phyloP scores from a whole-genome alignment of 225 moss, liverwort and hornwort species.

The Straminergon stramineum region DNA sequence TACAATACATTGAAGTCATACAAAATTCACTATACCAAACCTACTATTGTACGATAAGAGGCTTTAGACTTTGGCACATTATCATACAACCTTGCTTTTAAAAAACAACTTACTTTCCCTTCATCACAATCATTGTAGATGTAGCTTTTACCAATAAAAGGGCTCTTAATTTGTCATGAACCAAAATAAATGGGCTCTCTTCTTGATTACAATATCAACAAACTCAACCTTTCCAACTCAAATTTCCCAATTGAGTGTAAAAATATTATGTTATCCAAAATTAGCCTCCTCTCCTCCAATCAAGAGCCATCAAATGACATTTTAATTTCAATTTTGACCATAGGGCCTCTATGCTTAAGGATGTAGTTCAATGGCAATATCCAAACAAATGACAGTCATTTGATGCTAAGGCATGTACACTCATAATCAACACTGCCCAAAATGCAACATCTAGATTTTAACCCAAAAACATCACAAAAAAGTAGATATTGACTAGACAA shows the following conservation, averaged over 20 bases:
- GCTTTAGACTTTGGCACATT: background rate
- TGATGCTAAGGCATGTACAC: background rate
- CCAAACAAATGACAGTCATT: background rate
- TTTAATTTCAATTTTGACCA: background rate
- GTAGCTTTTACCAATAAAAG: background rate
- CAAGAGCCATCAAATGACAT: background rate
- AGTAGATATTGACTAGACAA: background rate
- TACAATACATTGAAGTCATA: background rate
- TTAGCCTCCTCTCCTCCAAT: background rate
- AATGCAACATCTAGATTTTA: background rate
- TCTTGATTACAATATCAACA: background rate
- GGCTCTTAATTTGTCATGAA: background rate
- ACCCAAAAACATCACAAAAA: background rate
- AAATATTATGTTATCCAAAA: background rate
- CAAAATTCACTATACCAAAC: background rate
- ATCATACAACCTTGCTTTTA: fast-evolving
- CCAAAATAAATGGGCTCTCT: background rate
- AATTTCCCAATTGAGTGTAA: background rate
- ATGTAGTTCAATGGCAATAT: background rate
- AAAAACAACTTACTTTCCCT: background rate
- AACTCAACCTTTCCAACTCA: background rate
- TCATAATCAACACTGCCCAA: background rate
- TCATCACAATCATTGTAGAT: background rate
- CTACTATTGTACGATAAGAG: background rate
- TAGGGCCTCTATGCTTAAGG: too few species aligned